These are phyloP conservation scores for Ogataea minuta DNA, from an alignment of 805 yeast species.

Conservation along the genomic window DNA sequence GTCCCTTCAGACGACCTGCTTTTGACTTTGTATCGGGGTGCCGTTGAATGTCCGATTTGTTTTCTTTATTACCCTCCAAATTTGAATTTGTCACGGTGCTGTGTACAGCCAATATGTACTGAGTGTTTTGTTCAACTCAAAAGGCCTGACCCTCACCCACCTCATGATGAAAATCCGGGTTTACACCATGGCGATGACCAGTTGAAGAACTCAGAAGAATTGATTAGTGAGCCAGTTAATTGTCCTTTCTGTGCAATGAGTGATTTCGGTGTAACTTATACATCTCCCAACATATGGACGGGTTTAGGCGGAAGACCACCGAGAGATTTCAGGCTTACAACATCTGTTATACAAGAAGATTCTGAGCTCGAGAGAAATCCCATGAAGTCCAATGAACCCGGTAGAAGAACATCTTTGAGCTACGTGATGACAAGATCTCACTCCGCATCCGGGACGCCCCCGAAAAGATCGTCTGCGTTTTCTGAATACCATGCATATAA, in stretches of 20 bases:
- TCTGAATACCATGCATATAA: slow-evolving; percentile 8
- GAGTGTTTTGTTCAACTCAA: slow-evolving; percentile 97
- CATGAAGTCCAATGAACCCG: slow-evolving; percentile 6
- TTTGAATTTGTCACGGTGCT: slow-evolving; percentile 80
- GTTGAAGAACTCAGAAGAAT: slow-evolving; percentile 50
- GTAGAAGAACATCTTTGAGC: slow-evolving; percentile 23
- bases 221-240: slow-evolving; percentile 82
- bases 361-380: slow-evolving; percentile 8
- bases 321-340: slow-evolving; percentile 31
- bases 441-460: slow-evolving; percentile 29
- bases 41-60: slow-evolving; percentile 92
- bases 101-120: slow-evolving; percentile 89
- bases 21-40: slow-evolving; percentile 59
- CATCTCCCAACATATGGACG: slow-evolving; percentile 57
- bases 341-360: slow-evolving; percentile 26
- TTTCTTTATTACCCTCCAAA: slow-evolving; percentile 80
- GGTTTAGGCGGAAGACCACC: slow-evolving; percentile 62
- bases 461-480: slow-evolving; percentile 17
- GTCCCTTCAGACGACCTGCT: slow-evolving; percentile 46
- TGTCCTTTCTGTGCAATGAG: slow-evolving; percentile 94
- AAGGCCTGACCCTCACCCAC: slow-evolving; percentile 89
- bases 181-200: slow-evolving; percentile 20
- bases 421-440: slow-evolving; percentile 29
- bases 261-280: slow-evolving; percentile 79
- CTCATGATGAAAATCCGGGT: slow-evolving; percentile 58